Evolutionary conservation across 345 rosid species (phyloP).

Genomic region (Salix viminalis): DNA sequence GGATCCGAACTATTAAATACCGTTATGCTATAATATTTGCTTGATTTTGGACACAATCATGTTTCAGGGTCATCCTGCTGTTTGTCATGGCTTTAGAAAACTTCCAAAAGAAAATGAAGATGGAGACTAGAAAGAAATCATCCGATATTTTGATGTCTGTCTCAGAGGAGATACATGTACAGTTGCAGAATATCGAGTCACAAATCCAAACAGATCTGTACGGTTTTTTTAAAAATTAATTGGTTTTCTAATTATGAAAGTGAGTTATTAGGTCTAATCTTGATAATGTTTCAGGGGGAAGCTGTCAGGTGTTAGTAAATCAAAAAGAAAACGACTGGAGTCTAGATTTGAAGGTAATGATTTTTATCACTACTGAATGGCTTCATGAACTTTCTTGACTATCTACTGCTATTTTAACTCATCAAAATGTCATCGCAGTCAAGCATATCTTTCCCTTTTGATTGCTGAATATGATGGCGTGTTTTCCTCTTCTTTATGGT

Average conservation of each 20-base stretch:
- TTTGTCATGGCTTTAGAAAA: slow-evolving; percentile 66
- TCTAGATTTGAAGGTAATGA: slow-evolving; percentile 65
- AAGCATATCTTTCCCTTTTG: neutral
- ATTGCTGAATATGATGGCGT: neutral
- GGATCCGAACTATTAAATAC: neutral
- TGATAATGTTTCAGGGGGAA: slow-evolving; percentile 49
- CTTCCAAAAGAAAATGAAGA: slow-evolving; percentile 58
- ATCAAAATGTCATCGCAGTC: neutral
- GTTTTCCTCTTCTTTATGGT: neutral
- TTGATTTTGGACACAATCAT: slow-evolving; percentile 26
- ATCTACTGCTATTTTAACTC: neutral
- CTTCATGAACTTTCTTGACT: neutral
- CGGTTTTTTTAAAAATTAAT: slow-evolving; percentile 23
- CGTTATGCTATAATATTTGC: slow-evolving; percentile 11
- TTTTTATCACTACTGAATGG: neutral
- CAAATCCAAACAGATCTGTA: slow-evolving; percentile 73
- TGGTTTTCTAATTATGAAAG: slow-evolving; percentile 13
- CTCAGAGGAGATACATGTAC: slow-evolving; percentile 56
- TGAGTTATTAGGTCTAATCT: slow-evolving; percentile 19
- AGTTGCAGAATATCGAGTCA: slow-evolving; percentile 59
- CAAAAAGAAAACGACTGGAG: slow-evolving; percentile 72
- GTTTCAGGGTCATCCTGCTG: slow-evolving; percentile 59
- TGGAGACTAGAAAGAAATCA: slow-evolving; percentile 62
- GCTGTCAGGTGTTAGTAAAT: slow-evolving; percentile 50
- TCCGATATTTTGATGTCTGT: slow-evolving; percentile 67